phyloP scores from a whole-genome alignment of 2,329 filamentous ascomycete genomes.

The Alternaria brassicicola region DNA sequence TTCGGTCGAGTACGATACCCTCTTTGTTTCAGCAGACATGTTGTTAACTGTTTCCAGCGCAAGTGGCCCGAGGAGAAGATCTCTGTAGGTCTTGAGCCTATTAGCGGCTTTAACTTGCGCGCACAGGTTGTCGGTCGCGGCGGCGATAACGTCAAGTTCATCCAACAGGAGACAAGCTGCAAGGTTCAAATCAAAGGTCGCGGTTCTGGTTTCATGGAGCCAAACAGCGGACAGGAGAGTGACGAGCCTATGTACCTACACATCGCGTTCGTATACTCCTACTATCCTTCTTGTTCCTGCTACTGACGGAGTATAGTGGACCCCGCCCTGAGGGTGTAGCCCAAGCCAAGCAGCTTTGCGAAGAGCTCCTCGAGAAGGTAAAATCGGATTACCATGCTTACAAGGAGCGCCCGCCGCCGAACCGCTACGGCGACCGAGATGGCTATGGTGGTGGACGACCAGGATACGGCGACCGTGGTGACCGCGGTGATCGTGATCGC shows the following conservation, averaged over 20 bases:
- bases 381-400: constrained; percentile 87
- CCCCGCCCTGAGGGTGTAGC: constrained; percentile 87
- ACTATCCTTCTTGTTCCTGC: constrained; percentile 1
- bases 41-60: constrained; percentile 63
- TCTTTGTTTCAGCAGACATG: not conserved
- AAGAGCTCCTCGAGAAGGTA: constrained; percentile 85
- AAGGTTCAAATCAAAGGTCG: constrained; percentile 98
- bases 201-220: constrained; percentile 92
- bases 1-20: constrained; percentile 74
- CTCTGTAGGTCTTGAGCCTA: constrained; percentile 84
- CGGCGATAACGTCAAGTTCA: constrained; percentile 96
- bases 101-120: constrained; percentile 93
- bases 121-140: constrained; percentile 95
- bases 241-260: constrained; percentile 97
- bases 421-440: constrained; percentile 52
- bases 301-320: constrained; percentile 62
- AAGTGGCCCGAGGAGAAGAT: constrained; percentile 99
- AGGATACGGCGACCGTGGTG: constrained; percentile 53
- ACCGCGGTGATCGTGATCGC: constrained; percentile 49
- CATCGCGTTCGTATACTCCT: constrained; percentile 71
- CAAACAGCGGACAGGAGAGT: constrained; percentile 84
- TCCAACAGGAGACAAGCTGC: constrained; percentile 92
- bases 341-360: constrained; percentile 84
- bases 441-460: constrained; percentile 42
- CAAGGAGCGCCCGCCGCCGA: constrained; percentile 70